Evolutionary conservation across 108 stramenopile genomes (phyloP).

Genomic region (Discostella pseudostelligera): DNA sequence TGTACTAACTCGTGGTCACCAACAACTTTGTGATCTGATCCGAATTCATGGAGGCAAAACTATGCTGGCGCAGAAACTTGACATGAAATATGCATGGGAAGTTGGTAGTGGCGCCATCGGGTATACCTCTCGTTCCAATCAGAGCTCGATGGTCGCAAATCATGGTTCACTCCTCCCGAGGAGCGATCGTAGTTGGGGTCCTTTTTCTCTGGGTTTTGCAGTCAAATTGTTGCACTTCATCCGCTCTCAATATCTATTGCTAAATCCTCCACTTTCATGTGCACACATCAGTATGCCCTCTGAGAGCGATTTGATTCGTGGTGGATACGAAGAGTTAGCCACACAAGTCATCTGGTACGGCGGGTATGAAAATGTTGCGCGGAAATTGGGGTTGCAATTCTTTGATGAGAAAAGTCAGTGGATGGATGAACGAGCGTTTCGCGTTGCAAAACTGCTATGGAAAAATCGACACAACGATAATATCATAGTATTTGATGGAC

Average conservation of each 20-base stretch:
- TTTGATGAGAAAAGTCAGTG: constrained; percentile 25
- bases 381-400: constrained; percentile 54
- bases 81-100: constrained; percentile 38
- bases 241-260: constrained; percentile 38
- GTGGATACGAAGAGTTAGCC: constrained; percentile 33
- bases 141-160: not conserved
- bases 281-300: constrained; percentile 56
- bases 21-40: constrained; percentile 42
- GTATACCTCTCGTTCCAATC: not conserved
- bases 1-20: constrained; percentile 30
- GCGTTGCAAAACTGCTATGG: constrained; percentile 28
- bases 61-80: constrained; percentile 54
- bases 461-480: constrained; percentile 13
- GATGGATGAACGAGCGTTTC: constrained; percentile 17
- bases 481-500: not conserved
- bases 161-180: not conserved
- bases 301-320: constrained; percentile 21
- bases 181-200: constrained; percentile 49
- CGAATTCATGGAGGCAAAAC: constrained; percentile 64
- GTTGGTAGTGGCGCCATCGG: not conserved
- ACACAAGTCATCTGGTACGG: constrained; percentile 52
- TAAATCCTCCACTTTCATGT: constrained; percentile 51
- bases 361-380: constrained; percentile 76
- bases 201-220: constrained; percentile 62
- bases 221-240: constrained; percentile 58